Percentiles rank a stretch among this genome's conserved stretches.
These are phyloP conservation scores for Crithidia expoeki DNA, from an alignment of 208 protist species.

Conservation along the genomic window DNA sequence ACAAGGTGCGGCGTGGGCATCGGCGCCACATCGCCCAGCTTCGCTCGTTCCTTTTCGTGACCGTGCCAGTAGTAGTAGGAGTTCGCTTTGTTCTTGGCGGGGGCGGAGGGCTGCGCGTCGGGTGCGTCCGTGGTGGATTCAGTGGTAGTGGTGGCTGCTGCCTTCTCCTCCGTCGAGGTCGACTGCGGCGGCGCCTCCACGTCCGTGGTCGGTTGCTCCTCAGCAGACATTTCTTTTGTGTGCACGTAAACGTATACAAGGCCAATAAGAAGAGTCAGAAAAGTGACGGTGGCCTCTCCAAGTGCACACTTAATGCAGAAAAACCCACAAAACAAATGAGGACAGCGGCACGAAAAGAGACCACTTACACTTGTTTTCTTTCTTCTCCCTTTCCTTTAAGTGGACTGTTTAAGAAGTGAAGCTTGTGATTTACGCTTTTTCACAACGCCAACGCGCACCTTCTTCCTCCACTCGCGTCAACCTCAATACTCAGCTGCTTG, in stretches of 20 bases:
- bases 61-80: slow-evolving; percentile 91
- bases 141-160: neutral
- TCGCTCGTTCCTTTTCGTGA: slow-evolving; percentile 83
- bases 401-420: too few species aligned
- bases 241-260: neutral
- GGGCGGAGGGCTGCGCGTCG: neutral
- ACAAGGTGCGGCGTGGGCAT: slow-evolving; percentile 76
- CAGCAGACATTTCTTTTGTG: slow-evolving; percentile 1
- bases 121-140: neutral
- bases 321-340: slow-evolving; percentile 3
- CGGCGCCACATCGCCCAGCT: slow-evolving; percentile 82
- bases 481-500: too few species aligned
- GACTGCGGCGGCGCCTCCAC: neutral
- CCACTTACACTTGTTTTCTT: too few species aligned
- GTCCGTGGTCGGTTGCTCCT: neutral
- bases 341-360: too few species aligned
- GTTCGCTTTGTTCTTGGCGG: slow-evolving; percentile 50
- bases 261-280: slow-evolving; percentile 9
- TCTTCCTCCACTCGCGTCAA: too few species aligned
- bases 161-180: neutral
- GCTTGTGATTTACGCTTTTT: too few species aligned
- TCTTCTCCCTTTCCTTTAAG: too few species aligned
- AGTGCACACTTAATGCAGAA: neutral
- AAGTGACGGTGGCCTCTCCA: neutral
- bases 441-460: too few species aligned